Base-by-base conservation (phyloP, 1,139 yeast genomes). In the Chernovozyma aurita region DNA sequence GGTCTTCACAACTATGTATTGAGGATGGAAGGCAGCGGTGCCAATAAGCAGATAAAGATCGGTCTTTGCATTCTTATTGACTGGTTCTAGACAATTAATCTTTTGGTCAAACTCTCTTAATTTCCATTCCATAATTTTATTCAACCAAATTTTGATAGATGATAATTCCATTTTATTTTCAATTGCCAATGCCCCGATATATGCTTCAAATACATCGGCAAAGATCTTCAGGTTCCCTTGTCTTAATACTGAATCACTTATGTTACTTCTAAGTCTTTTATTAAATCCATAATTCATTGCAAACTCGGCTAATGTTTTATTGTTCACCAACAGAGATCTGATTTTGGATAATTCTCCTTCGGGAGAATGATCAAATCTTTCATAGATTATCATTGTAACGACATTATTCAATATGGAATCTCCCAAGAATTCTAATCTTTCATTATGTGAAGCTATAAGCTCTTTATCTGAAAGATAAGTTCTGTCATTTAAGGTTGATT, bases 401-500 rank as follows among this genome's bases (percentile, higher is more conserved):
- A 83, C 66, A 42, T 76, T 76, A 52, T 88, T 86, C 44, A 92
- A 65, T 15, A 88, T 77, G 1, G 97, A 81, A 60, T 94, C 99
- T 16, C 99, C 99, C 30, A 88, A 63, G 53, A 88, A 94, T 60
- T 94, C 99, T 28, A 92, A 67, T 36, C 98, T 71, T 64, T 94
- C 98, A 57, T 92, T 88, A 52, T 88, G 92, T 2, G 79, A 63
- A 33, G 72, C 66, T 18, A 83, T 65, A 38, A 76, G 65, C 44
- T 84, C 92, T 2, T 65, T 59, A 35, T 71, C 75, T 9, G 76
- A 65, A 35, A 83, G 57, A 48, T 78, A 78, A 7, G 76, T 59
- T 45, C 78, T 75, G 43, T 76, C 76, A 42, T 78, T 77, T 20
- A 82, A 74, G 5, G 78, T 67, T 0, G 97, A 88, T 45, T 80